These are phyloP conservation scores for Gonapodya sp. DNA, from an alignment of 192 early-diverging fungal genomes.

Conservation along the genomic window DNA sequence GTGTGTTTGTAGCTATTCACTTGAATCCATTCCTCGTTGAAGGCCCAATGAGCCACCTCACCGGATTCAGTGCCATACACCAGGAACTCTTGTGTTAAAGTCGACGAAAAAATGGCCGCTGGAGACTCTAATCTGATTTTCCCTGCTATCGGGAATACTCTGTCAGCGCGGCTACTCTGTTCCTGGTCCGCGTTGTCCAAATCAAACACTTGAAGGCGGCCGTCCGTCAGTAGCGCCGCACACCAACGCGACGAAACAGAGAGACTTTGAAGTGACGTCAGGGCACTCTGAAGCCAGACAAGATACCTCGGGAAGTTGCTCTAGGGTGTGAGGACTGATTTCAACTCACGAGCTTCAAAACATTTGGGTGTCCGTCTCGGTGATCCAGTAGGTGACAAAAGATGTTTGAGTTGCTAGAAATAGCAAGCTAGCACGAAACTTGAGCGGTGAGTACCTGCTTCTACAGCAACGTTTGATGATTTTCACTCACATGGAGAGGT, in stretches of 20 bases:
- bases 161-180: background rate
- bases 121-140: conserved; percentile 5
- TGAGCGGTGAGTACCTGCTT: background rate
- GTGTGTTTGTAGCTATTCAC: conserved; percentile 32
- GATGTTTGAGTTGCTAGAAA: conserved; percentile 16
- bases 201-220: background rate
- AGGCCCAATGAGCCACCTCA: conserved; percentile 21
- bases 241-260: background rate
- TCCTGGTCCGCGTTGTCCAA: background rate
- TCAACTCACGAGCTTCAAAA: background rate
- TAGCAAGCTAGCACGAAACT: conserved; percentile 18
- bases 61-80: conserved; percentile 28
- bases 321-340: no score
- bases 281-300: background rate
- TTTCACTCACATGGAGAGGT: conserved; percentile 22
- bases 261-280: background rate
- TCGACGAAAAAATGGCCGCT: conserved; percentile 17
- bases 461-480: no score
- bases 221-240: background rate
- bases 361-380: background rate
- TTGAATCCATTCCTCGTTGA: conserved; percentile 29
- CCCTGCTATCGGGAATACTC: background rate
- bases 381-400: background rate
- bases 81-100: conserved; percentile 27
- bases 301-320: no score